A percentile compares a stretch with the other conserved stretches of the same genome.
Conservation (phyloP, 2,329 filamentous ascomycete genomes). For the Macroventuria anomochaeta region DNA sequence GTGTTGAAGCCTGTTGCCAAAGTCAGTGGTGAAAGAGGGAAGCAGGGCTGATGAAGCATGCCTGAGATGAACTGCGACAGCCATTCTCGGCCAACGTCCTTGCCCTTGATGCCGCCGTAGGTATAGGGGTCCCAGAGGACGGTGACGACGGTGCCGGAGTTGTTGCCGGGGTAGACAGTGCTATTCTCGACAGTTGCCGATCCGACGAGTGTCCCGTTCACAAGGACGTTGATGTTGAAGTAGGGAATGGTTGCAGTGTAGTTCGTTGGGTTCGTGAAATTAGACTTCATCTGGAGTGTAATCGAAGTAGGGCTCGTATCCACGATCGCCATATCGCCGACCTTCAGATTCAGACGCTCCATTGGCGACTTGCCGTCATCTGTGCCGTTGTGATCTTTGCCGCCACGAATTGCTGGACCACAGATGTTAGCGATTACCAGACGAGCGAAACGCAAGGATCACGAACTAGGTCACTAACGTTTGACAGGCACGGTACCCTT, state of each 20-base stretch:
- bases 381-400: slow-evolving; percentile 50
- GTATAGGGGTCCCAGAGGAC: slow-evolving; percentile 76
- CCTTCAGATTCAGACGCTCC: slow-evolving; percentile 64
- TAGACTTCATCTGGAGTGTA: slow-evolving; percentile 73
- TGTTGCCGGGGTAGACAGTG: slow-evolving; percentile 70
- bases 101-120: slow-evolving; percentile 67
- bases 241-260: slow-evolving; percentile 86
- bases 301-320: slow-evolving; percentile 76
- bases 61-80: slow-evolving; percentile 87
- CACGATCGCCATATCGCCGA: slow-evolving; percentile 74
- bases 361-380: slow-evolving; percentile 52
- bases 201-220: slow-evolving; percentile 76
- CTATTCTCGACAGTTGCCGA: slow-evolving; percentile 73
- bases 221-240: slow-evolving; percentile 75
- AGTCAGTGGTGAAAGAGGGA: not conserved
- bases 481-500: slow-evolving; percentile 88
- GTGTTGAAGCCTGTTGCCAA: slow-evolving; percentile 76
- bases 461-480: slow-evolving; percentile 76
- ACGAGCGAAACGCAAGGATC: slow-evolving; percentile 30
- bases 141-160: slow-evolving; percentile 70
- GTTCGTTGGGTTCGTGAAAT: slow-evolving; percentile 87
- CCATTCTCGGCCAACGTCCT: slow-evolving; percentile 70
- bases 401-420: slow-evolving; percentile 44
- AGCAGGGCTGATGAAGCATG: slow-evolving; percentile 34
- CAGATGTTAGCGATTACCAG: slow-evolving; percentile 41